A percentile compares a stretch with the other conserved stretches of the same genome.
phyloP scores from a whole-genome alignment of 805 yeast genomes.

The Candida patagonica region DNA sequence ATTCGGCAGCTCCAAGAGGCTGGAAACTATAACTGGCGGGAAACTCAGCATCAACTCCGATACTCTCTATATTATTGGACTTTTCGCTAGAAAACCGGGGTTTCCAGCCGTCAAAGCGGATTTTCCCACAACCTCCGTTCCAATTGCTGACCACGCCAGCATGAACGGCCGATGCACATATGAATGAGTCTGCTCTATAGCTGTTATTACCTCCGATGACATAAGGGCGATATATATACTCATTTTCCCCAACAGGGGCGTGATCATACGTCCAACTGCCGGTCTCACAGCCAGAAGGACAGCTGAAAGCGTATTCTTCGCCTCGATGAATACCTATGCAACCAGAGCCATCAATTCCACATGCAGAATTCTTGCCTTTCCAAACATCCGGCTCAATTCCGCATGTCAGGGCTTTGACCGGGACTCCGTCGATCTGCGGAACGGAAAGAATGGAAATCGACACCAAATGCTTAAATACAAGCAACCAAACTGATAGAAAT shows the following conservation, averaged over 20 bases:
- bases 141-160: constrained; percentile 67
- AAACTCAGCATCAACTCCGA: constrained; percentile 61
- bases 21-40: constrained; percentile 63
- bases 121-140: constrained; percentile 69
- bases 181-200: constrained; percentile 80
- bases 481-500: constrained; percentile 17
- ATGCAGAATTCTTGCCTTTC: constrained; percentile 65
- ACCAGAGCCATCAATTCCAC: constrained; percentile 61
- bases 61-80: constrained; percentile 40
- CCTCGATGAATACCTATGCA: constrained; percentile 41
- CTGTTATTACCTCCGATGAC: constrained; percentile 66
- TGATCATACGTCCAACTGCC: constrained; percentile 70
- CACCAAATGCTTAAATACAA: constrained; percentile 14
- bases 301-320: constrained; percentile 48
- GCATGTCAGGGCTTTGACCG: constrained; percentile 18
- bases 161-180: constrained; percentile 87
- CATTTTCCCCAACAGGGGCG: constrained; percentile 60
- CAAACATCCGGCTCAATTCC: constrained; percentile 34
- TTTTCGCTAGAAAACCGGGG: constrained; percentile 44
- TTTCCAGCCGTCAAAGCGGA: constrained; percentile 48
- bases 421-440: constrained; percentile 16
- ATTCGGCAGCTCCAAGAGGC: constrained; percentile 26
- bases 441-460: constrained; percentile 18
- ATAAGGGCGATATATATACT: constrained; percentile 61
- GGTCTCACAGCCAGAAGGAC: constrained; percentile 83